Evolutionary conservation across 1,284 basidiomycete genomes (phyloP).

Genomic region (Serendipita sp.): DNA sequence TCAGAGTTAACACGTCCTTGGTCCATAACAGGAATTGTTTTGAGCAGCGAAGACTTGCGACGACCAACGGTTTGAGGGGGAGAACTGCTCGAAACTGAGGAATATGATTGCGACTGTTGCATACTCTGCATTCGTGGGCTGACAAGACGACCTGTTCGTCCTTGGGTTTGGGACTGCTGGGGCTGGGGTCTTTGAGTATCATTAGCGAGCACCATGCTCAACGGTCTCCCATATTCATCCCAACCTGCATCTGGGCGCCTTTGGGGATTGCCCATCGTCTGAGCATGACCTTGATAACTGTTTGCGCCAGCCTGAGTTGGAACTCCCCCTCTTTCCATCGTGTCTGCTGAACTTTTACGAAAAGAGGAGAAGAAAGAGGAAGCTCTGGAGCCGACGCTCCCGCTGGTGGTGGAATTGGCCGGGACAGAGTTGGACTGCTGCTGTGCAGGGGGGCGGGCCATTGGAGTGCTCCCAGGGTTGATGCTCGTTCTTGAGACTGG

Average conservation of each 20-base stretch:
- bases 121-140: not conserved
- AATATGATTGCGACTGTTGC: not conserved
- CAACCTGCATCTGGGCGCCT: not conserved
- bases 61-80: not conserved
- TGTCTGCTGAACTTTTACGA: not conserved
- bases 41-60: not conserved
- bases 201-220: not conserved
- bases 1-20: constrained; percentile 55
- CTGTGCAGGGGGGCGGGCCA: not conserved
- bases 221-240: not conserved
- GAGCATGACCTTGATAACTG: not conserved
- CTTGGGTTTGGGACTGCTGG: not conserved
- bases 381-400: not conserved
- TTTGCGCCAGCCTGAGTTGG: not conserved
- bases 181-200: not conserved
- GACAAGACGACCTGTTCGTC: not conserved
- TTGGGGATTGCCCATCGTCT: not conserved
- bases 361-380: constrained; percentile 6
- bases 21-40: not conserved
- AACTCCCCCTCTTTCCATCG: not conserved
- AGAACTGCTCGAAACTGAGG: not conserved
- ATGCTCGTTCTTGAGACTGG: not conserved
- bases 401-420: not conserved
- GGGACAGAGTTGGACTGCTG: not conserved
- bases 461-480: constrained; percentile 2